Percentiles rank a stretch among this genome's conserved stretches.
Conservation (phyloP, 768 basidiomycete genomes). For the Coprinopsis marcescibilis region DNA sequence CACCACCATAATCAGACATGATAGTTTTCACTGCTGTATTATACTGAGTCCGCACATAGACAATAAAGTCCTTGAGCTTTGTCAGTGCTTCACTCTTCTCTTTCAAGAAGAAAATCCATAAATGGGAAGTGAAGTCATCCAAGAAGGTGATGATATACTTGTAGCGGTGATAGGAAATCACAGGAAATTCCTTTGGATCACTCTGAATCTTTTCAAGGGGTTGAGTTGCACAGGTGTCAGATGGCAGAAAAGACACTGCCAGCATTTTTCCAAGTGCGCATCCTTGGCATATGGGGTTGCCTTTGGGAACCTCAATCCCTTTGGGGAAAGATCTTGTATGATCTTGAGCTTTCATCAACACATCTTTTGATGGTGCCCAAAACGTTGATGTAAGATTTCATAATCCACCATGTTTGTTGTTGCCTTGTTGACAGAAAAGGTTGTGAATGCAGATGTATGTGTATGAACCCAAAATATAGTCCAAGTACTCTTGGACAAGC, state of each 20-base stretch:
- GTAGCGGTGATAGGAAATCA: too few species aligned
- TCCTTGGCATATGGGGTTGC: slow-evolving; percentile 9
- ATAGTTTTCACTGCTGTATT: slow-evolving; percentile 1
- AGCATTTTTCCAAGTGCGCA: slow-evolving; percentile 17
- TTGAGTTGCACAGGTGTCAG: slow-evolving; percentile 7
- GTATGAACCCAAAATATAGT: too few species aligned
- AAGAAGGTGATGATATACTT: too few species aligned
- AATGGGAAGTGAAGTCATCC: too few species aligned
- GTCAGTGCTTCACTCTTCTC: too few species aligned
- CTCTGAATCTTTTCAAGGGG: slow-evolving; percentile 18
- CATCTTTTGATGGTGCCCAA: slow-evolving; percentile 14
- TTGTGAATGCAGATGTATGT: too few species aligned
- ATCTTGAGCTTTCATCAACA: slow-evolving; percentile 3
- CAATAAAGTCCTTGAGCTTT: too few species aligned
- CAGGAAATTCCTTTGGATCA: slow-evolving; percentile 18
- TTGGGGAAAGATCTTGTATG: slow-evolving; percentile 5
- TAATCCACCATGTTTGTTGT: slow-evolving; percentile 6
- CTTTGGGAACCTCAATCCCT: slow-evolving; percentile 1
- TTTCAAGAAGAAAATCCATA: too few species aligned
- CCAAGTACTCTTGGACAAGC: too few species aligned
- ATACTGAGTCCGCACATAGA: slow-evolving; percentile 9
- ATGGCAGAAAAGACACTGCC: slow-evolving; percentile 11
- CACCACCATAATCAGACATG: slow-evolving; percentile 14
- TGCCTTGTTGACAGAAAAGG: not conserved
- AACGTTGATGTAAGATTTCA: slow-evolving; percentile 11